A percentile compares a stretch with the other conserved stretches of the same genome.
Conservation (phyloP, 768 basidiomycete genomes). For the Pisolithus microcarpus region DNA sequence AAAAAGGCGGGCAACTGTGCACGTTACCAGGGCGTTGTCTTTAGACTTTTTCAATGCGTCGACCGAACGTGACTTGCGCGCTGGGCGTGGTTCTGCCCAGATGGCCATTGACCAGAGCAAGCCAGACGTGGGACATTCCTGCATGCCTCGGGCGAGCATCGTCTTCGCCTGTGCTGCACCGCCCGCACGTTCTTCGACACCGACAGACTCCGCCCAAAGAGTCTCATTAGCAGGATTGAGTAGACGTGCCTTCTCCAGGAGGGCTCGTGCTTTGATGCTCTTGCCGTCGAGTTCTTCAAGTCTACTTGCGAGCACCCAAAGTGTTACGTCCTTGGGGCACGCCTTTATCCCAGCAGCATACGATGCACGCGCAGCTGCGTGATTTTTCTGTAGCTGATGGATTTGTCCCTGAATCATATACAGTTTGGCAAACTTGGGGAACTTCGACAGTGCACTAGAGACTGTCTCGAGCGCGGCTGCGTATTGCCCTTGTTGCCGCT, state of each 20-base stretch:
- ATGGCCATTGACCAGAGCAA: constrained; percentile 88
- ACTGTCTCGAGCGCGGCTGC: constrained; percentile 71
- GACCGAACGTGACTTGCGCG: constrained; percentile 79
- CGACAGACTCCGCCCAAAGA: constrained; percentile 88
- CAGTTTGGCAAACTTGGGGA: constrained; percentile 84
- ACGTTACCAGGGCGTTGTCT: constrained; percentile 81
- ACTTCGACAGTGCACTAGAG: constrained; percentile 68
- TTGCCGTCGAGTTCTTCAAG: constrained; percentile 88
- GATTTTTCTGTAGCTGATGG: constrained; percentile 53
- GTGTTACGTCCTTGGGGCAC: constrained; percentile 74
- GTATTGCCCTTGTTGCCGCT: constrained; percentile 78
- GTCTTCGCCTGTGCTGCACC: constrained; percentile 77
- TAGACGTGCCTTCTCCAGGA: constrained; percentile 84
- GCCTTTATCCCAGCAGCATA: constrained; percentile 81
- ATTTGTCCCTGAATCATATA: constrained; percentile 99
- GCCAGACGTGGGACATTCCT: constrained; percentile 89
- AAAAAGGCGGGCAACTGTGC: constrained; percentile 86
- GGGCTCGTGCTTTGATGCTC: constrained; percentile 85
- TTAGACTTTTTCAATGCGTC: constrained; percentile 92
- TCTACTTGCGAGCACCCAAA: constrained; percentile 86
- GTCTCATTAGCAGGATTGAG: constrained; percentile 80
- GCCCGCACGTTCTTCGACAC: constrained; percentile 86
- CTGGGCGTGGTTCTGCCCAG: constrained; percentile 85
- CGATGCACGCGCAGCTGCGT: constrained; percentile 64
- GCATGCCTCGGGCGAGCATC: constrained; percentile 79